These are phyloP conservation scores for Poterioochromonas sp. DNA, from an alignment of 352 stramenopile species.

Conservation along the genomic window DNA sequence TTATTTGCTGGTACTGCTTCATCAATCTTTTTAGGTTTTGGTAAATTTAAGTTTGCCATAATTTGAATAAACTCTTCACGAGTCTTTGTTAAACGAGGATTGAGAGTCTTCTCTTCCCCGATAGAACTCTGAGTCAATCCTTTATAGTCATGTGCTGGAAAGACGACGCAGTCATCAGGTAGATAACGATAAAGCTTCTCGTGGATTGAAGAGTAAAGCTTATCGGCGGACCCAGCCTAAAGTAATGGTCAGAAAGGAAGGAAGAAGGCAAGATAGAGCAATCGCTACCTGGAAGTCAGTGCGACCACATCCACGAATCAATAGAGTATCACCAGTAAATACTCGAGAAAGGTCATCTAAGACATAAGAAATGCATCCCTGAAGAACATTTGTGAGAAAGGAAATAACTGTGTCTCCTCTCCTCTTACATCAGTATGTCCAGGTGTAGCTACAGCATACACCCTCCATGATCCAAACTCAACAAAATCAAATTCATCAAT, in stretches of 20 bases:
- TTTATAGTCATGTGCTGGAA: constrained; percentile 53
- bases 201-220: constrained; percentile 49
- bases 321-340: constrained; percentile 53
- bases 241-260: neutral
- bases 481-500: constrained; percentile 45
- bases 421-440: constrained; percentile 46
- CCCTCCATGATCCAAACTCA: constrained; percentile 42
- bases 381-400: neutral
- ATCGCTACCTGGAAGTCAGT: constrained; percentile 45
- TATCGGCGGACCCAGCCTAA: constrained; percentile 45
- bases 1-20: constrained; percentile 60
- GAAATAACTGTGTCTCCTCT: neutral
- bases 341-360: constrained; percentile 48
- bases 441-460: constrained; percentile 41
- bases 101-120: constrained; percentile 49
- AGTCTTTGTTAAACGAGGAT: constrained; percentile 49
- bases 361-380: constrained; percentile 48
- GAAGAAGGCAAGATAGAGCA: neutral
- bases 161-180: constrained; percentile 37
- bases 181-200: constrained; percentile 49
- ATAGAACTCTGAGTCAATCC: constrained; percentile 39
- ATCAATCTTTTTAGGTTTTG: constrained; percentile 65
- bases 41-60: constrained; percentile 56
- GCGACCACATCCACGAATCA: constrained; percentile 51
- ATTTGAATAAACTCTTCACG: constrained; percentile 52